These are phyloP conservation scores for Trichoderma citrinoviride DNA, from an alignment of 2,329 filamentous ascomycete genomes.

Conservation along the genomic window DNA sequence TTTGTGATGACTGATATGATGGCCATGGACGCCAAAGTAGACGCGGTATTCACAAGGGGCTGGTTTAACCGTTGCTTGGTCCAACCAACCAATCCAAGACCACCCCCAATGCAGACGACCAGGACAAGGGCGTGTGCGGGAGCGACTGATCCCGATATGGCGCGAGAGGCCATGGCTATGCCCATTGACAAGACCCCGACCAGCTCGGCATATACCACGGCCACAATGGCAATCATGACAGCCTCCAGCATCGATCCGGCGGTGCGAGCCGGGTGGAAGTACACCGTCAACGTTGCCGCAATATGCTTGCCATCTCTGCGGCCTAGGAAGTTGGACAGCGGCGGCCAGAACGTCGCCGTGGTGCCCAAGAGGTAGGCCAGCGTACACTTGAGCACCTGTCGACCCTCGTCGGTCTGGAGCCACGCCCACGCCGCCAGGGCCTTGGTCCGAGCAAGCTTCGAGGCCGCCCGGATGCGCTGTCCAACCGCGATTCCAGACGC, in stretches of 20 bases:
- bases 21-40: constrained; percentile 80
- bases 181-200: constrained; percentile 83
- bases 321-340: constrained; percentile 71
- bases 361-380: constrained; percentile 85
- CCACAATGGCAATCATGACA: constrained; percentile 69
- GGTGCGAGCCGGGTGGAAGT: constrained; percentile 87
- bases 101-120: constrained; percentile 79
- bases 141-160: constrained; percentile 60
- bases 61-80: constrained; percentile 76
- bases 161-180: constrained; percentile 76
- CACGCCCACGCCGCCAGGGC: constrained; percentile 53
- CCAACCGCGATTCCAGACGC: constrained; percentile 24
- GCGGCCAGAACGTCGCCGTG: constrained; percentile 77
- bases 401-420: constrained; percentile 68
- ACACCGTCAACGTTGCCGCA: constrained; percentile 89
- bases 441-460: constrained; percentile 29
- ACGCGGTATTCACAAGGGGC: constrained; percentile 78
- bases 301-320: constrained; percentile 89
- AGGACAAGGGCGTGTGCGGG: constrained; percentile 78
- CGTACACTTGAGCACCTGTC: constrained; percentile 84
- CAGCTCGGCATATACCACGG: constrained; percentile 68
- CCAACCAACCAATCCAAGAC: constrained; percentile 85
- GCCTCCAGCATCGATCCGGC: constrained; percentile 89
- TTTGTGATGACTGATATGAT: constrained; percentile 90
- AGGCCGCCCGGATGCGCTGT: constrained; percentile 22